Evolutionary conservation across 768 basidiomycete genomes (phyloP).

Genomic region (Serendipita sp.): DNA sequence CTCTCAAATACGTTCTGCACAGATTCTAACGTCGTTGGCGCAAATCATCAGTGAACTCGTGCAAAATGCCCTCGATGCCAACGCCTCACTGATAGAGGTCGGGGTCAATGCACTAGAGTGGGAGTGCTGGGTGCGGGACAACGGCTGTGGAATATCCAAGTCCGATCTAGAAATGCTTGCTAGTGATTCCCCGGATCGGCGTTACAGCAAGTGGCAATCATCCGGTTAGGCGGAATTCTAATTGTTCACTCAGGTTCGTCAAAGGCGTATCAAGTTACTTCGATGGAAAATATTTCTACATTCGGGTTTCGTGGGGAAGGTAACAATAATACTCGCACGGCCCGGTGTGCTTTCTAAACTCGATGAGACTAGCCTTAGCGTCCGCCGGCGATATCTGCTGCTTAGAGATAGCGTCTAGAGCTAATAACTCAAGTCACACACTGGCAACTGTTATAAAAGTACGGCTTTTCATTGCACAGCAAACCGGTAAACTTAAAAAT

Average conservation of each 20-base stretch:
- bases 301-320: conserved; percentile 96
- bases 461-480: neutral
- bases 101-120: conserved; percentile 62
- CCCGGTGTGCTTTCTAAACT: no score
- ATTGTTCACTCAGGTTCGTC: conserved; percentile 25
- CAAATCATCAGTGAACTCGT: conserved; percentile 72
- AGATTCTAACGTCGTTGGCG: conserved; percentile 68
- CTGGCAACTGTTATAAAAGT: conserved; percentile 75
- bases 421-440: conserved; percentile 39
- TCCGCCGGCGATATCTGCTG: conserved; percentile 67
- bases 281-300: conserved; percentile 37
- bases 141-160: conserved; percentile 61
- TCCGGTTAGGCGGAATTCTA: neutral
- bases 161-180: conserved; percentile 42
- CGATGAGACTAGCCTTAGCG: conserved; percentile 44
- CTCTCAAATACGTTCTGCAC: conserved; percentile 59
- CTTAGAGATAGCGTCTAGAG: conserved; percentile 72
- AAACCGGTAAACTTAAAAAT: conserved; percentile 1
- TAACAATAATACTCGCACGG: conserved; percentile 15
- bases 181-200: conserved; percentile 31
- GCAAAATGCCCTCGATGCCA: conserved; percentile 82
- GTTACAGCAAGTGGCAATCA: conserved; percentile 44
- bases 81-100: conserved; percentile 49
- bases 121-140: conserved; percentile 73
- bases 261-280: conserved; percentile 41